Evolutionary conservation across 257 asterid genomes (phyloP).

Genomic region (Eustoma russellianum): DNA sequence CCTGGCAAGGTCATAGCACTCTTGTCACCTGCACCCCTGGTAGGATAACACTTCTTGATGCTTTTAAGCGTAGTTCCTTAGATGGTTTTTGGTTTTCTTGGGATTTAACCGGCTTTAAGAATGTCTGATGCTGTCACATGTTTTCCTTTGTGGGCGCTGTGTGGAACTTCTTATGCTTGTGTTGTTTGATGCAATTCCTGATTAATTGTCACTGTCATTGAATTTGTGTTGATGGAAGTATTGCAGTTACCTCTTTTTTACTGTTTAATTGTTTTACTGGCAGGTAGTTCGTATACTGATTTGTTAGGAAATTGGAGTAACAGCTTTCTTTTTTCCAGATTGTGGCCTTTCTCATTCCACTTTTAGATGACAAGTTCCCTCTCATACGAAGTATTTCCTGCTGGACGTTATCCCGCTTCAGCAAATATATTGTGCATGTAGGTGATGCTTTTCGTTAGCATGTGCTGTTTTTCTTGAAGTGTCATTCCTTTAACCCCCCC

Average conservation of each 20-base stretch:
- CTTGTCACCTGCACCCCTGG: not conserved
- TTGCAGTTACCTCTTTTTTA: not conserved
- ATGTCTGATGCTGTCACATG: not conserved
- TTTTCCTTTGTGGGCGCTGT: no score
- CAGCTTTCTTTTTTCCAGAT: slow-evolving; percentile 41
- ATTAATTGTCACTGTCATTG: no score
- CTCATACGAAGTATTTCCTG: slow-evolving; percentile 95
- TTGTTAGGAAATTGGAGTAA: not conserved
- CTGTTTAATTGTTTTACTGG: not conserved
- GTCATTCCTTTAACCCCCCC: no score
- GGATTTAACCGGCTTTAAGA: not conserved
- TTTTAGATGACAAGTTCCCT: slow-evolving; percentile 92
- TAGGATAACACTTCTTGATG: no score
- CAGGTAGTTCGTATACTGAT: not conserved
- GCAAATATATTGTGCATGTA: slow-evolving; percentile 93
- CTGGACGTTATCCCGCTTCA: slow-evolving; percentile 97
- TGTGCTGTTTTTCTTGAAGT: no score
- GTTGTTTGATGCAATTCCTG: no score
- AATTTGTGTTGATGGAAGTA: not conserved
- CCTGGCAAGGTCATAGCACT: not conserved
- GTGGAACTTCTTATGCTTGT: no score
- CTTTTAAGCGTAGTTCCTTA: not conserved
- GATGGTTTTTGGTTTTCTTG: no score
- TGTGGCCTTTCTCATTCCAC: slow-evolving; percentile 76
- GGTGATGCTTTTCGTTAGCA: slow-evolving; percentile 8